Base-by-base conservation (phyloP, 805 yeast species). In the Ascoidea tarda region DNA sequence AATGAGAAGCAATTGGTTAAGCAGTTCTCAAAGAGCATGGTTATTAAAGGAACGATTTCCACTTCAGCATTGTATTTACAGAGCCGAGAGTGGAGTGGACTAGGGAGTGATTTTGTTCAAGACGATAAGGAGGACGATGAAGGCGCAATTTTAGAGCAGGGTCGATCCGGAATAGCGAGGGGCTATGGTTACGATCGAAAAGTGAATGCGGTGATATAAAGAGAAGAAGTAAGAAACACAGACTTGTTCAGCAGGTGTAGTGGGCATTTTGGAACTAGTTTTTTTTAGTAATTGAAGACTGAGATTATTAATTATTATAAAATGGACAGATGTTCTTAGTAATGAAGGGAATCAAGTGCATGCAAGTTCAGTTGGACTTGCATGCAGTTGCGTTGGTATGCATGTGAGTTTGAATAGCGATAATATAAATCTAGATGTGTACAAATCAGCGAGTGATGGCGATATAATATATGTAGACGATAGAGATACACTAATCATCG, bases 131-230 rank as follows among this genome's bases (percentile, higher is more conserved):
- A 66, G 5, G 78, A 71, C n/a, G 69, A 64, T 14, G 73, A 68
- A 46, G 96, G 95, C 46, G 95, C 97, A 0, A 65, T 73, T 0
- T 75, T 88, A 0, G 96, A 89, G 62, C 81, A 83, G 57, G 99
- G 99, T 1, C 72, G 83, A 49, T 72, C 77, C 2, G 99, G 99
- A 46, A 78, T 91, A 53, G 99, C 99, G 1, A 74, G 98, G 58
- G 95, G 93, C 2, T 93, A 91, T 60, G 76, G 72, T 48, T 69
- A 64, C 51, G 78, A 74, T 58, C 5, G 38, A 33, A 14, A 31
- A 21, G 28, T 28, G 45, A 21, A 21, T 21, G 28, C 28, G 28
- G 28, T 21, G 28, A 3, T 21, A 21, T 21, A 21, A 21, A 21
- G 28, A 21, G 28, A 21, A 21, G 28, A 21, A 21, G 28, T 21